Evolutionary conservation across 2,329 filamentous ascomycete genomes (phyloP).

Genomic region (Graphiopsis chlorocephala): DNA sequence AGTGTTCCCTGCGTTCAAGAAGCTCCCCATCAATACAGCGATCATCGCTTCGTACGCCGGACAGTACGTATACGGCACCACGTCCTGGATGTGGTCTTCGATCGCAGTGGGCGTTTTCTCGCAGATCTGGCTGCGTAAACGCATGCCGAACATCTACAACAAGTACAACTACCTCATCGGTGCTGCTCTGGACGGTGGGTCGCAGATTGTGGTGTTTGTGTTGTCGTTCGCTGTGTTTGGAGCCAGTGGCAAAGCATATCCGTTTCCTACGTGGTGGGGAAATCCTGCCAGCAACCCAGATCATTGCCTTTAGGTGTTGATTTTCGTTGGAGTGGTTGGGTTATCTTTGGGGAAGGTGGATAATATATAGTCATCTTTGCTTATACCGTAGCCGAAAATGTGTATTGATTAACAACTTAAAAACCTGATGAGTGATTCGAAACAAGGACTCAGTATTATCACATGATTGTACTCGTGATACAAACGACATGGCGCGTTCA

Average conservation of each 20-base stretch:
- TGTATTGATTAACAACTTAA: too few relatives aligned
- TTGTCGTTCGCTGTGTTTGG: slow-evolving; percentile 18
- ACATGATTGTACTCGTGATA: too few relatives aligned
- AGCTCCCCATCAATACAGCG: slow-evolving; percentile 14
- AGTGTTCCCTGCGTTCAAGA: slow-evolving; percentile 2
- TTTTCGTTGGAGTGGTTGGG: neutral
- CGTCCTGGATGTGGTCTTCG: slow-evolving; percentile 16
- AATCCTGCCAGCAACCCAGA: slow-evolving; percentile 6
- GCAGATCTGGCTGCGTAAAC: slow-evolving; percentile 15
- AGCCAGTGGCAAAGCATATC: slow-evolving; percentile 15
- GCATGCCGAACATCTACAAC: slow-evolving; percentile 16
- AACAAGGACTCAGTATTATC: too few relatives aligned
- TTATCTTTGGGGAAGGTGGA: too few relatives aligned
- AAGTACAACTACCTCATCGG: slow-evolving; percentile 19
- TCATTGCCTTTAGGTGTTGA: neutral
- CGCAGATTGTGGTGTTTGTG: slow-evolving; percentile 17
- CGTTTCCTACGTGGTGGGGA: slow-evolving; percentile 17
- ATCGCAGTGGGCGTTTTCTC: slow-evolving; percentile 17
- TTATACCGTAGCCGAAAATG: too few relatives aligned
- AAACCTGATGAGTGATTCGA: too few relatives aligned
- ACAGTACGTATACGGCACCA: slow-evolving; percentile 14
- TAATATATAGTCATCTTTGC: too few relatives aligned
- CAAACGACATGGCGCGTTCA: too few relatives aligned
- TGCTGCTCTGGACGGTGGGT: slow-evolving; percentile 16
- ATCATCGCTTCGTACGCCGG: slow-evolving; percentile 18